These are phyloP conservation scores for Corynespora cassiicola DNA, from an alignment of 2,329 filamentous ascomycete species.

Conservation along the genomic window DNA sequence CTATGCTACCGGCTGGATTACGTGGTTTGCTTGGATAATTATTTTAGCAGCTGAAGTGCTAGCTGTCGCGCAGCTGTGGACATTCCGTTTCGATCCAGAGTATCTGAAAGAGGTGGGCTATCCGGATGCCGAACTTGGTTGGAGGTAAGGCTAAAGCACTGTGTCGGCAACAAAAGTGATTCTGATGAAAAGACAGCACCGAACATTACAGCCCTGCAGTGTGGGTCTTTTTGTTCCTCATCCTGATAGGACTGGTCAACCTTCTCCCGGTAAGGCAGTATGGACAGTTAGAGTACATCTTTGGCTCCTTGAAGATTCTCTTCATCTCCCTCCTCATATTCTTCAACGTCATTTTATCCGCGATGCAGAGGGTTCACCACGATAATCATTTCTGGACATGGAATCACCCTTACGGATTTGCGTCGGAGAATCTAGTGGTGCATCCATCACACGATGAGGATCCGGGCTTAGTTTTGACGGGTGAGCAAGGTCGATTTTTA, in stretches of 20 bases:
- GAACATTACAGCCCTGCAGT: conserved; percentile 50
- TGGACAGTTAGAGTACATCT: conserved; percentile 85
- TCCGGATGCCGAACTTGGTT: conserved; percentile 62
- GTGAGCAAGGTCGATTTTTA: conserved; percentile 37
- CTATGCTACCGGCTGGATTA: conserved; percentile 55
- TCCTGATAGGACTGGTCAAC: conserved; percentile 79
- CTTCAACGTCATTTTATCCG: conserved; percentile 50
- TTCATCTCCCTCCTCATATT: conserved; percentile 51
- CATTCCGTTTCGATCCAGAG: conserved; percentile 45
- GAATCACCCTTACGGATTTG: conserved; percentile 41
- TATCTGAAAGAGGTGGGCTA: conserved; percentile 41
- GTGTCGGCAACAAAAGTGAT: too few species aligned
- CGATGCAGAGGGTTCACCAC: conserved; percentile 29
- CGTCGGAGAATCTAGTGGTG: conserved; percentile 33
- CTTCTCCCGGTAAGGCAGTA: conserved; percentile 86
- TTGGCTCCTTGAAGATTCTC: conserved; percentile 81
- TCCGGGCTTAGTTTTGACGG: conserved; percentile 34
- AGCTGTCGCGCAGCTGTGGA: conserved; percentile 49
- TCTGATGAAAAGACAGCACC: too few species aligned
- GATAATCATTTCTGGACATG: conserved; percentile 41
- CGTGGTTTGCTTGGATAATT: conserved; percentile 82
- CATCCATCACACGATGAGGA: conserved; percentile 24
- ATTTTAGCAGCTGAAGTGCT: conserved; percentile 64
- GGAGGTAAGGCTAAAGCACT: too few species aligned
- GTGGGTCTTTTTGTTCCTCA: conserved; percentile 82